Conservation (phyloP, 208 protist genomes). For the Leishmania turanica region DNA sequence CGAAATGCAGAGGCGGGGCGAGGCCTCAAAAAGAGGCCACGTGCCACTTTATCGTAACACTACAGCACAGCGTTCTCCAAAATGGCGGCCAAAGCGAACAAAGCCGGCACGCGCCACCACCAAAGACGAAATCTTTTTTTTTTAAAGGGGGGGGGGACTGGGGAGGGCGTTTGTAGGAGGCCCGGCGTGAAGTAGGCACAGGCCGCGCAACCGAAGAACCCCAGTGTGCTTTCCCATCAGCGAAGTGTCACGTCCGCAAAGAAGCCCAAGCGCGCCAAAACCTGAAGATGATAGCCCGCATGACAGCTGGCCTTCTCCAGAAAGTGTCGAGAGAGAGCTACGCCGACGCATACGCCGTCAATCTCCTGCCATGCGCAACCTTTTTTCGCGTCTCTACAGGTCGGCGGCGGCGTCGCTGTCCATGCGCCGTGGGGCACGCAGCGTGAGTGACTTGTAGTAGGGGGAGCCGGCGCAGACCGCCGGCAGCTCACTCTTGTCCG, state of each 20-base stretch:
- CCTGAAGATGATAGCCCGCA: not conserved
- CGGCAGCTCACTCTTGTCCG: slow-evolving; percentile 28
- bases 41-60: not conserved
- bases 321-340: not conserved
- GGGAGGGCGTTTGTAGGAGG: not conserved
- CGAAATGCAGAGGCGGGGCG: not conserved
- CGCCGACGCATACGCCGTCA: not conserved
- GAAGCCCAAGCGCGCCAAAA: not conserved
- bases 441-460: slow-evolving; percentile 45
- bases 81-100: not conserved
- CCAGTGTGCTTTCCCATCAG: not conserved
- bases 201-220: not conserved
- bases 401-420: slow-evolving; percentile 12
- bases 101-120: not conserved
- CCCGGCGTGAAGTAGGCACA: not conserved
- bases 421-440: slow-evolving; percentile 27
- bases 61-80: too few species aligned
- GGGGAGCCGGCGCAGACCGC: slow-evolving; percentile 25
- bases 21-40: not conserved
- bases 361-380: not conserved
- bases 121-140: too few species aligned
- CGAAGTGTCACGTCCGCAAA: not conserved
- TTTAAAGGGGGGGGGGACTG: not conserved
- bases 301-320: not conserved
- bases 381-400: not conserved